These are phyloP conservation scores for Omphalotus guepiniiformis DNA, from an alignment of 768 basidiomycete species.

Conservation along the genomic window DNA sequence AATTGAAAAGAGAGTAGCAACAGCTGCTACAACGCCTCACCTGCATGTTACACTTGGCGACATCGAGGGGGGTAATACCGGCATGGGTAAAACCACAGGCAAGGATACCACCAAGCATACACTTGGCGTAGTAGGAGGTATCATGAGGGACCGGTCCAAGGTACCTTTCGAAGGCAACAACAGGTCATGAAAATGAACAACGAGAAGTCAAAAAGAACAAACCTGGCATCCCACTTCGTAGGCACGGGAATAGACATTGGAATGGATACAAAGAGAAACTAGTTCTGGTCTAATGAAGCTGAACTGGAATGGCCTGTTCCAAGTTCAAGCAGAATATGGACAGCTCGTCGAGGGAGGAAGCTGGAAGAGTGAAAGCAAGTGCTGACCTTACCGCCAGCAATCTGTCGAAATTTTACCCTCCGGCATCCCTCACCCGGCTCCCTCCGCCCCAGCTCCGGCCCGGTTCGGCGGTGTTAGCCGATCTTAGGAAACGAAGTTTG, in stretches of 20 bases:
- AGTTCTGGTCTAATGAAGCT: constrained; percentile 3
- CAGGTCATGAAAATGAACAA: neutral
- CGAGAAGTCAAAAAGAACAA: neutral
- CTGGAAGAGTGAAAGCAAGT: neutral
- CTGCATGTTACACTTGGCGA: constrained; percentile 93
- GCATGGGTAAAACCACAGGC: constrained; percentile 89
- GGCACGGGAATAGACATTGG: constrained; percentile 10
- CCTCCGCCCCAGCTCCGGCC: neutral
- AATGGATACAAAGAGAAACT: neutral
- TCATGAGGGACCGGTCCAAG: constrained; percentile 14
- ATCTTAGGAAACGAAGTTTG: no score
- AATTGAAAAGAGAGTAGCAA: constrained; percentile 3
- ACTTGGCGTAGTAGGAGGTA: constrained; percentile 71
- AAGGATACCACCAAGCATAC: constrained; percentile 82
- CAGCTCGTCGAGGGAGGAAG: neutral
- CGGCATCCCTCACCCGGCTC: neutral
- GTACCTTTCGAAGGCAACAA: constrained; percentile 4
- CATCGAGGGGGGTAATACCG: constrained; percentile 82
- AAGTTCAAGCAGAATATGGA: neutral
- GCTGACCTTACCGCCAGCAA: constrained; percentile 1
- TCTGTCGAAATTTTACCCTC: neutral
- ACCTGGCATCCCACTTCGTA: constrained; percentile 14
- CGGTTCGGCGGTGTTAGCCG: neutral
- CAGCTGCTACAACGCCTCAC: no score
- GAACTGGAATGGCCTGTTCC: constrained; percentile 9